Percentiles rank a stretch among this genome's conserved stretches.
These are phyloP conservation scores for Hypoxylon fragiforme DNA, from an alignment of 495 filamentous ascomycete genomes.

Conservation along the genomic window DNA sequence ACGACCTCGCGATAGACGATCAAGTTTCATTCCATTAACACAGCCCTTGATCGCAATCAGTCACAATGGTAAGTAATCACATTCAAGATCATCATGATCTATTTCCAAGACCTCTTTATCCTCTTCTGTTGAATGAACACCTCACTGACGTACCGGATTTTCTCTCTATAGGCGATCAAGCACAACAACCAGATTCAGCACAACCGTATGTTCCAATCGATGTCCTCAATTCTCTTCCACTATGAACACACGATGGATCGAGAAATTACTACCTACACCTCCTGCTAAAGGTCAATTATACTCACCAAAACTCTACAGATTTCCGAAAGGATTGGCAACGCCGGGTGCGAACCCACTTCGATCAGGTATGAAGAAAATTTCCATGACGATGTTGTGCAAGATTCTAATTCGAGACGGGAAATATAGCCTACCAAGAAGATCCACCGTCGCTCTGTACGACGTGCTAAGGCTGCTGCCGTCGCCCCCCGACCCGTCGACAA, in stretches of 20 bases:
- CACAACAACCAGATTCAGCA: constrained; percentile 98
- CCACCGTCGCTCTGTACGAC: constrained; percentile 83
- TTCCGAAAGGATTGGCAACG: constrained; percentile 99
- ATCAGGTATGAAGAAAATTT: constrained; percentile 77
- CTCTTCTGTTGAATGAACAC: background rate
- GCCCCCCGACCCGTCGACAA: constrained; percentile 97
- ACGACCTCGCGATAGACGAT: constrained; percentile 35
- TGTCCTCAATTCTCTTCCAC: too few species aligned
- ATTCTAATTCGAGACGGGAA: constrained; percentile 46
- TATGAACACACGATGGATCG: constrained; percentile 23
- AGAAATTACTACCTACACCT: constrained; percentile 12
- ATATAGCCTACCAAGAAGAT: constrained; percentile 90
- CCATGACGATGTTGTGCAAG: background rate
- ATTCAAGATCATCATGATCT: background rate
- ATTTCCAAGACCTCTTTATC: too few species aligned
- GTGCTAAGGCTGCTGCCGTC: constrained; percentile 87
- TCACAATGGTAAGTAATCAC: constrained; percentile 65
- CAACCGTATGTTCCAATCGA: constrained; percentile 87
- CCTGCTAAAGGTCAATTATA: constrained; percentile 19
- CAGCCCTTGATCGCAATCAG: constrained; percentile 61
- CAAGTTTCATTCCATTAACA: constrained; percentile 26
- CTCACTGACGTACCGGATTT: constrained; percentile 28
- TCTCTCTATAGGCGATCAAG: constrained; percentile 81
- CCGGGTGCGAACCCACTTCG: constrained; percentile 96
- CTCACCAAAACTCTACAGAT: constrained; percentile 57